Evolutionary conservation across 2,329 filamentous ascomycete species (phyloP), one percentile per base, ranked within the genome.

Genomic region (Fusarium anthophilum): DNA sequence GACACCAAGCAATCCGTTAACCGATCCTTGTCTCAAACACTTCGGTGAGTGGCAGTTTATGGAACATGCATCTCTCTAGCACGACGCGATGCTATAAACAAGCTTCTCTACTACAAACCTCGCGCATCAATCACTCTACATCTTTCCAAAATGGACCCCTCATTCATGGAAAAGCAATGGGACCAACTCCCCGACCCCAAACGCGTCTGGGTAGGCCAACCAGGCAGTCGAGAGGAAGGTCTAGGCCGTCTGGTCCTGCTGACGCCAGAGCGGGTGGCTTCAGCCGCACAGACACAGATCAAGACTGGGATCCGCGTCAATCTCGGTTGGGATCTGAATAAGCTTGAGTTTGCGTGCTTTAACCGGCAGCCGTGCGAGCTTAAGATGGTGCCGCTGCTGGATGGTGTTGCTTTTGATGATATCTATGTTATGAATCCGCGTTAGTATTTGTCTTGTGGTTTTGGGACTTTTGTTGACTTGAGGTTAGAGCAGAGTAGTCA

Each of bases 291-390:
- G 9, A 81, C 82, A 10, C 85, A 88, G 73, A 89, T 90, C 73
- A 83, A 81, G 44, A 86, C 85, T 1, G 89, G 89, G 18, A 81
- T 82, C 26, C 83, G 87, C 38, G 84, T 89, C 30, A 86, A 86
- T 15, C 82, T 91, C 44, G 84, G 85, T 32, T 90, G 88, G 88
- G 86, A 88, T 30, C 77, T 90, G 68, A 86, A 84, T 26, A 90
- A 90, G 74, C 80, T 90, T 6, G 87, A 90, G 65, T 84, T 86
- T 72, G 86, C 88, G 3, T 86, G 87, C 68, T 86, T 90, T 72
- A 85, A 85, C 48, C 84, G 89, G 5, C 84, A 86, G 39, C 84
- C 86, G 14, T 86, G 85, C 57, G 79, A 86, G 38, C 88, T 89
- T 72, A 83, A 84, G 62, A 86, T 90, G 63, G 81, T 87, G 2